These are phyloP conservation scores for Raddia distichophylla DNA, from an alignment of 176 grass and related monocot species.

Conservation along the genomic window DNA sequence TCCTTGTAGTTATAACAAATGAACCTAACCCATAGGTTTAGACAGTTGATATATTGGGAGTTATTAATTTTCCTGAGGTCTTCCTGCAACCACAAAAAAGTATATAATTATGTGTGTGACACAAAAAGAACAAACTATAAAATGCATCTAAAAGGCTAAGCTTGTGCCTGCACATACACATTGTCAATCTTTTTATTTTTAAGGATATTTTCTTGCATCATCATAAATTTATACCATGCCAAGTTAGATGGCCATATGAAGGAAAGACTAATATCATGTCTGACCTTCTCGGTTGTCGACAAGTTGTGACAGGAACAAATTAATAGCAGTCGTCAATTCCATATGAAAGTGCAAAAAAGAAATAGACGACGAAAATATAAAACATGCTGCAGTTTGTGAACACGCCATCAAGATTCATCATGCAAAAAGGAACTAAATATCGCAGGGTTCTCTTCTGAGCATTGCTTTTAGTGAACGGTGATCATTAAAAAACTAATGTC, in stretches of 20 bases:
- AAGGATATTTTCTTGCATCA: constrained; percentile 6
- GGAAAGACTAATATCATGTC: constrained; percentile 11
- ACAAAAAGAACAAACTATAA: constrained; percentile 19
- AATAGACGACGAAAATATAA: constrained; percentile 1
- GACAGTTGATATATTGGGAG: constrained; percentile 89
- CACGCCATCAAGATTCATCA: neutral
- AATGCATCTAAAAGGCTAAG: constrained; percentile 15
- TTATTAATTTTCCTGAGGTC: constrained; percentile 83
- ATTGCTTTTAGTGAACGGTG: too few relatives aligned
- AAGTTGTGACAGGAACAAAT: constrained; percentile 12
- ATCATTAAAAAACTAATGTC: too few relatives aligned
- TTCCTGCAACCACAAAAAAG: constrained; percentile 62
- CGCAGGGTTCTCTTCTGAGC: too few relatives aligned
- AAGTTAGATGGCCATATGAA: constrained; percentile 7
- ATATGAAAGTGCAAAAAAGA: neutral
- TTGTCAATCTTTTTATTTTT: constrained; percentile 17
- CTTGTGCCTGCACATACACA: constrained; percentile 11
- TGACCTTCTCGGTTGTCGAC: neutral
- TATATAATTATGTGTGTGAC: constrained; percentile 22
- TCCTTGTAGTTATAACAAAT: constrained; percentile 77
- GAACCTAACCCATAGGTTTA: constrained; percentile 87
- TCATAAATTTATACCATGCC: neutral
- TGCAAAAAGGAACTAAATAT: neutral
- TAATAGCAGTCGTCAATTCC: constrained; percentile 14
- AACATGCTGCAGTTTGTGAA: constrained; percentile 15